Evolutionary conservation across 768 basidiomycete genomes (phyloP).

Genomic region (Dacryopinax primogenitus): DNA sequence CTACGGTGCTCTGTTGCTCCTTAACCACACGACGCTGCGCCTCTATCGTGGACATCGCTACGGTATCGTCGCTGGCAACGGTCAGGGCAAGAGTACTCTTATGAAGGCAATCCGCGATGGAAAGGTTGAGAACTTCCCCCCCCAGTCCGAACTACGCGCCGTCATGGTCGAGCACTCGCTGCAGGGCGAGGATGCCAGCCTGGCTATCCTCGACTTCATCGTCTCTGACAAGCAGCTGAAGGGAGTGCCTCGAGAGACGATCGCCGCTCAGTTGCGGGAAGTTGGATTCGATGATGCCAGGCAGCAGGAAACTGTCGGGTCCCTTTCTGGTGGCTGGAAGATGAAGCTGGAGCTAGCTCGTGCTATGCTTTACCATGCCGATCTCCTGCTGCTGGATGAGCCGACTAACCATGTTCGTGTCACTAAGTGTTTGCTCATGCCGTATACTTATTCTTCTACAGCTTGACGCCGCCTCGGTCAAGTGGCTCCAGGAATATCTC

Average conservation of each 20-base stretch:
- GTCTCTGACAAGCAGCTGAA: constrained; percentile 63
- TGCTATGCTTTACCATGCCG: constrained; percentile 89
- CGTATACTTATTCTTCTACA: constrained; percentile 18
- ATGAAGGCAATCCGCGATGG: constrained; percentile 91
- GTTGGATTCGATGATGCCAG: constrained; percentile 85
- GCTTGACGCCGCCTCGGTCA: constrained; percentile 52
- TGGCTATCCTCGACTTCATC: constrained; percentile 80
- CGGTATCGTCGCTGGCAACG: constrained; percentile 92
- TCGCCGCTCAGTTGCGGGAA: constrained; percentile 64
- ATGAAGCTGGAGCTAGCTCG: constrained; percentile 95
- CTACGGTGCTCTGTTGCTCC: constrained; percentile 83
- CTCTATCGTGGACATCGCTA: constrained; percentile 85
- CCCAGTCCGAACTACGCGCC: constrained; percentile 70
- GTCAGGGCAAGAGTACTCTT: constrained; percentile 88
- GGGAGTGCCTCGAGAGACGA: constrained; percentile 50
- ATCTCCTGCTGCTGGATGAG: constrained; percentile 48
- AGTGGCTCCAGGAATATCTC: constrained; percentile 86
- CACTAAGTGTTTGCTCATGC: constrained; percentile 5
- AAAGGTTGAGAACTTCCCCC: constrained; percentile 88
- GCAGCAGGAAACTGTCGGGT: constrained; percentile 74
- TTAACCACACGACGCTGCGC: constrained; percentile 85
- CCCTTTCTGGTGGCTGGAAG: constrained; percentile 96
- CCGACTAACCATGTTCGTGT: constrained; percentile 78
- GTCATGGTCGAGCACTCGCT: constrained; percentile 97
- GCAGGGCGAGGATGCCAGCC: constrained; percentile 79